phyloP scores from a whole-genome alignment of 768 basidiomycete species.

The Suillus americanus region DNA sequence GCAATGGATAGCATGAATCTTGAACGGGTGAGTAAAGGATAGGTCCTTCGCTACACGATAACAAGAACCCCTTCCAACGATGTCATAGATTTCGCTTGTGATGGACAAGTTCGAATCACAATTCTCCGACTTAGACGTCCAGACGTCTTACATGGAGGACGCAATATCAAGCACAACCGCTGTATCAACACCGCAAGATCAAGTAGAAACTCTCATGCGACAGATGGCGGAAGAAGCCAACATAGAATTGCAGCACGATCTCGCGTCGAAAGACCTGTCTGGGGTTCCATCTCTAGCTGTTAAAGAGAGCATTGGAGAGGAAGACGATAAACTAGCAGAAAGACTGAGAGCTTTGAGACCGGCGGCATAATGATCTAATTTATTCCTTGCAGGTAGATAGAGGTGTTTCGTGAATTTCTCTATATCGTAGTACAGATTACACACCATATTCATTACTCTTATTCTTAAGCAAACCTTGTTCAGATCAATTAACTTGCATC shows the following conservation, averaged over 20 bases:
- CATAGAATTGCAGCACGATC: conserved; percentile 90
- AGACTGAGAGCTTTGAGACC: conserved; percentile 87
- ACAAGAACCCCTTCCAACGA: background rate
- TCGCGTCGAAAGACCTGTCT: conserved; percentile 62
- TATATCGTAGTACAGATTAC: background rate
- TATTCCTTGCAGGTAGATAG: background rate
- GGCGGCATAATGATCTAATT: conserved; percentile 44
- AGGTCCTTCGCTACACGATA: background rate
- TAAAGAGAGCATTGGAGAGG: conserved; percentile 62
- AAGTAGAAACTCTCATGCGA: conserved; percentile 87
- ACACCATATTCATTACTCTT: conserved; percentile 1
- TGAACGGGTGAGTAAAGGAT: conserved; percentile 66
- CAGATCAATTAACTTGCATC: background rate
- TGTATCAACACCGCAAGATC: conserved; percentile 92
- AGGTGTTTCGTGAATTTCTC: background rate
- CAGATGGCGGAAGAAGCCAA: conserved; percentile 98
- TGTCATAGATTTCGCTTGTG: conserved; percentile 83
- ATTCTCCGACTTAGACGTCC: conserved; percentile 96
- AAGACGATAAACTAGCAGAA: conserved; percentile 81
- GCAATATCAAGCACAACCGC: conserved; percentile 94
- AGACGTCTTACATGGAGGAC: conserved; percentile 97
- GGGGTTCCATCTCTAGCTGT: conserved; percentile 55
- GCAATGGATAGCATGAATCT: conserved; percentile 99
- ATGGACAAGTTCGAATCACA: conserved; percentile 99
- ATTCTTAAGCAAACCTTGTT: background rate